Percentiles rank a stretch among this genome's conserved stretches.
Conservation (phyloP, 176 grass and related monocot genomes). For the Dendrocalamus sinicus region DNA sequence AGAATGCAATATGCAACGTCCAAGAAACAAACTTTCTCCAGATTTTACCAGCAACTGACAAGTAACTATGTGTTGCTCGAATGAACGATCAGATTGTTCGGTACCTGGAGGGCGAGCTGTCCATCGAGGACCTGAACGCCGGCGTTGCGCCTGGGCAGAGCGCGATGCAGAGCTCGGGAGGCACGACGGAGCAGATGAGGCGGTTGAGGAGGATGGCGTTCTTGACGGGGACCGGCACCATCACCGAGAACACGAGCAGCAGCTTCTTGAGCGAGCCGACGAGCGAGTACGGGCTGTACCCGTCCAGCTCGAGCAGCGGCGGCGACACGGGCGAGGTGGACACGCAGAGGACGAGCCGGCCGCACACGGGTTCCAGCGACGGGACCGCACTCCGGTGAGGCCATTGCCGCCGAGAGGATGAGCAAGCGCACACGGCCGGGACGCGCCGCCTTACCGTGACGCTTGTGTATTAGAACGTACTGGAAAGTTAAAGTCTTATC, state of each 20-base stretch:
- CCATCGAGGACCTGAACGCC: constrained; percentile 64
- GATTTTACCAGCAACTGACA: neutral
- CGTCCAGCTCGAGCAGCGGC: constrained; percentile 51
- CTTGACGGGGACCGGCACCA: neutral
- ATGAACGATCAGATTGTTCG: constrained; percentile 58
- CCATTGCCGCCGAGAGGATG: neutral
- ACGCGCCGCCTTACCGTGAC: constrained; percentile 30
- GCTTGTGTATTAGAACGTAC: neutral
- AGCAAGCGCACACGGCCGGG: constrained; percentile 30
- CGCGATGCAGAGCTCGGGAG: constrained; percentile 22
- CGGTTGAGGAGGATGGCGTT: constrained; percentile 69
- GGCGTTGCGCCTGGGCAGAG: constrained; percentile 72
- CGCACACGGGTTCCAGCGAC: neutral
- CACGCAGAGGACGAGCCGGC: constrained; percentile 4
- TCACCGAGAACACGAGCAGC: constrained; percentile 36
- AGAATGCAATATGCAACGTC: too few species aligned
- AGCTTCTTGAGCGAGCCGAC: constrained; percentile 56
- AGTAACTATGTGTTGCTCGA: neutral
- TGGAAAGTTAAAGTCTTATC: neutral
- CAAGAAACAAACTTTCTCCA: neutral
- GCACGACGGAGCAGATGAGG: constrained; percentile 34
- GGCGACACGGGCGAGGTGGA: constrained; percentile 36
- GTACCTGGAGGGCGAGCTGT: constrained; percentile 84
- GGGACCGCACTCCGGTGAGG: neutral
- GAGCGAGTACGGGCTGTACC: constrained; percentile 57